Base-by-base conservation (phyloP, 495 filamentous ascomycete genomes). In the Aspergillus indologenus region DNA sequence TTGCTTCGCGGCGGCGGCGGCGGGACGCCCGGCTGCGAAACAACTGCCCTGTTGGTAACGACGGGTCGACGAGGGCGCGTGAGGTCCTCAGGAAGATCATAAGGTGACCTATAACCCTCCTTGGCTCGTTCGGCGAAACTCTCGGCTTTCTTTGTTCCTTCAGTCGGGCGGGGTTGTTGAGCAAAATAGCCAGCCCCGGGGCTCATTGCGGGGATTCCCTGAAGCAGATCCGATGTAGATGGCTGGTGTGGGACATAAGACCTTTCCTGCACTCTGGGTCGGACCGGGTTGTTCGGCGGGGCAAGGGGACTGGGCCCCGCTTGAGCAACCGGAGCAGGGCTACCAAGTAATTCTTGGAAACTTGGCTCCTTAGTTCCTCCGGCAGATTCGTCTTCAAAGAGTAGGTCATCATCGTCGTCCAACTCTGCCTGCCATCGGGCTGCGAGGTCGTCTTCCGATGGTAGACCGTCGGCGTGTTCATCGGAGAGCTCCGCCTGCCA, bases 51-150 rank as follows among this genome's bases (percentile, higher is more conserved):
- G 7, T 67, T 65, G n/a, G 67, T 74, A 26, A 65, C 60, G 19
- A 64, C 82, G 73, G 75, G 84, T 85, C 68, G 75, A 72, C 83
- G 81, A 26, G 87, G 87, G 54, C 84, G 83, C 18, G 86, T 80
- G 17, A 97, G 80, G 49, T 96, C 93, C 73, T 95, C 90, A 2
- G 94, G 94, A 4, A 98, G 81, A 71, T 98, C 94, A 63, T 96
- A 98, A 4, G 94, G 94, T 22, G 92, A 96, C 29, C 85, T 81
- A 68, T 98, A 98, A 11, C 93, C 92, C 45, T 91, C 87, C 70
- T 95, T 98, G 8, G 89, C 75, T 61, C 92, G 93, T 66, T 91
- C 87, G 5, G 83, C 89, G 70, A 96, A 98, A 67, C 93, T 97
- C 82, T 89, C 62, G 65, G 80, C 66, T 70, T 72, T 67, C 65